A percentile compares a stretch with the other conserved stretches of the same genome.
phyloP scores from a whole-genome alignment of 1,139 yeast species.

The Debaryomyces robertsiae region DNA sequence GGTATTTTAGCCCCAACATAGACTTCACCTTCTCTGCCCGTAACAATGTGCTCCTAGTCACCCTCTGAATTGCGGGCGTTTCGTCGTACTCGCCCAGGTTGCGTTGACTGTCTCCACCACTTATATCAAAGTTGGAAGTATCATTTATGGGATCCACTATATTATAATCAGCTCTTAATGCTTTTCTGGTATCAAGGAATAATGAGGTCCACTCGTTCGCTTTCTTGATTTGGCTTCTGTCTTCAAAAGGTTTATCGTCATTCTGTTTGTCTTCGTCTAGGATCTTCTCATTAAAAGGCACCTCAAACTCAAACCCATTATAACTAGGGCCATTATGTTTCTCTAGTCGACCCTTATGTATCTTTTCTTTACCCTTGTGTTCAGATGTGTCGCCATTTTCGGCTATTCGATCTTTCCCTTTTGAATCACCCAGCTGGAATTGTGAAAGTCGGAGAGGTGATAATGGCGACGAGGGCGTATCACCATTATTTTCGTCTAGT shows the following conservation, averaged over 20 bases:
- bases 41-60: constrained; percentile 43
- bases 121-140: constrained; percentile 9
- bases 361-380: not conserved
- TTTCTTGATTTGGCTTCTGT: constrained; percentile 29
- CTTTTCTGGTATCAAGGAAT: constrained; percentile 45
- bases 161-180: constrained; percentile 45
- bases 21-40: constrained; percentile 58
- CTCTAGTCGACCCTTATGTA: not conserved
- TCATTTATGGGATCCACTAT: constrained; percentile 32
- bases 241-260: not conserved
- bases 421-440: no score
- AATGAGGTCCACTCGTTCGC: constrained; percentile 47
- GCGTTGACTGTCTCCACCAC: constrained; percentile 7
- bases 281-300: not conserved
- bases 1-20: constrained; percentile 54
- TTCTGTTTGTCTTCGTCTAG: not conserved
- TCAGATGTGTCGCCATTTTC: not conserved
- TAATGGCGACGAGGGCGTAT: constrained; percentile 11
- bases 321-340: not conserved
- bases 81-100: constrained; percentile 9
- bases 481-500: not conserved
- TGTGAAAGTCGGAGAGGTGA: constrained; percentile 12
- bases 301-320: constrained; percentile 13
- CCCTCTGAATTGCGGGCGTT: constrained; percentile 12
- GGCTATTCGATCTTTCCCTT: not conserved